Percentiles rank a stretch among this genome's conserved stretches.
phyloP scores from a whole-genome alignment of 2,329 filamentous ascomycete genomes.

The Lecanicillium sp. region DNA sequence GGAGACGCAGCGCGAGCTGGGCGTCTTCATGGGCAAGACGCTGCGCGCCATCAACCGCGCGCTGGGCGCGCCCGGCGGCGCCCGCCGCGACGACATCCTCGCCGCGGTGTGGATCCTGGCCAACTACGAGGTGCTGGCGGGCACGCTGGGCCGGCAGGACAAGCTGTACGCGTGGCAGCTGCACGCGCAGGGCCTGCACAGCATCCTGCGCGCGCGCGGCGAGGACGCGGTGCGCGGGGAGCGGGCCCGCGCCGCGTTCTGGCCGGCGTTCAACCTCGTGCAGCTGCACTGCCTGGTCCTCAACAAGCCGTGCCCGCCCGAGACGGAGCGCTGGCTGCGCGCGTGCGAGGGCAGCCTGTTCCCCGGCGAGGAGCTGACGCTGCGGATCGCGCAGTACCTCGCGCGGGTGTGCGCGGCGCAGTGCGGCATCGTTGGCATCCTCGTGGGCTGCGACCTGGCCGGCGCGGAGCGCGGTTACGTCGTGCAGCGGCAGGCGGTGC shows the following conservation, averaged over 20 bases:
- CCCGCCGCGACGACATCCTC: constrained; percentile 30
- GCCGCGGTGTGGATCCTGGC: constrained; percentile 35
- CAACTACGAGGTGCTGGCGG: constrained; percentile 36
- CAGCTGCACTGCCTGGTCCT: constrained; percentile 32
- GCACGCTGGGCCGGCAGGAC: constrained; percentile 26
- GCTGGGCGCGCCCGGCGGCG: constrained; percentile 24
- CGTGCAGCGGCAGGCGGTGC: constrained; percentile 16
- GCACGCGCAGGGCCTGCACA: constrained; percentile 30
- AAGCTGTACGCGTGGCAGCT: constrained; percentile 30
- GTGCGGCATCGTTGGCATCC: constrained; percentile 24
- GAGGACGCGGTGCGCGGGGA: constrained; percentile 19
- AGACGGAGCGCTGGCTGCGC: constrained; percentile 31
- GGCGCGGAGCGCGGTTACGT: constrained; percentile 24
- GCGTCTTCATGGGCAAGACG: constrained; percentile 31
- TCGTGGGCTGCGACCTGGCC: constrained; percentile 21
- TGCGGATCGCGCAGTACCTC: constrained; percentile 25
- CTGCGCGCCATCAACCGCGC: constrained; percentile 34
- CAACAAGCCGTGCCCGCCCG: constrained; percentile 29
- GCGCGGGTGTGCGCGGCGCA: constrained; percentile 23
- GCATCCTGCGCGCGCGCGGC: constrained; percentile 32
- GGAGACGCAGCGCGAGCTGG: constrained; percentile 28
- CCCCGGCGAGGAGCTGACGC: constrained; percentile 22
- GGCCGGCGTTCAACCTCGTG: constrained; percentile 33
- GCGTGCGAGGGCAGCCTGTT: constrained; percentile 22
- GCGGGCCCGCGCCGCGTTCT: constrained; percentile 28